Base-by-base conservation (phyloP, 208 protist genomes). In the Tetramitus jugosus region DNA sequence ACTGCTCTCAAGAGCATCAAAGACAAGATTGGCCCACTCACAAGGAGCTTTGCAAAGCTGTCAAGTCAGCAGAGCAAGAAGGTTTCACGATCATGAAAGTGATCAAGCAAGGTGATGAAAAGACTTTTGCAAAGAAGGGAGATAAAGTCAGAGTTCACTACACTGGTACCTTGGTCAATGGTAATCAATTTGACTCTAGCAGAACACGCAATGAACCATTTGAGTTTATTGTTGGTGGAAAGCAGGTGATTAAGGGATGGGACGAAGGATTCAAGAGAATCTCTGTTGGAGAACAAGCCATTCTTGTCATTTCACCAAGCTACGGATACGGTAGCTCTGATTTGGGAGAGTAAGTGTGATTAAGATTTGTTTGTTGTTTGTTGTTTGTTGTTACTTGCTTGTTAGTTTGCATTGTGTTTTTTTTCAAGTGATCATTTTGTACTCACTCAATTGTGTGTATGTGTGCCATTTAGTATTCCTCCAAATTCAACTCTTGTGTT, bases 191-290 rank as follows among this genome's bases (percentile, higher is more conserved):
- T 49, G 88, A 91, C 72, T 87, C 81, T 33, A 85, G 79, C 8
- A 45, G 67, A 35, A 80, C 83, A 37, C 40, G 82, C 42, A 40
- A 42, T 40, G 29, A 78, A 17, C 91, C 93, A 0, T 97, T 98
- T 76, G 84, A 86, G 46, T 96, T 96, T 84, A 80, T 83, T 43
- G 87, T 96, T 6, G 94, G 93, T 42, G 43, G 86, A 42, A 93
- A 93, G 42, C 87, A 94, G 49, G 94, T 97, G 37, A 97, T 97
- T 81, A 87, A 91, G 35, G 93, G 93, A 23, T 94, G 91, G 92
- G 92, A 95, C 74, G 84, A 87, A 64, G 90, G 92, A 60, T 88
- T 95, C 60, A 86, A 88, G 14, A 93, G 91, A 1, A 95, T 95
- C 91, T 83, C 83, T 20, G 77, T 90, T 23, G 92, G 92, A 35